These are phyloP conservation scores for Astragalus glycyphyllos DNA, from an alignment of 306 rosid species.

Conservation along the genomic window DNA sequence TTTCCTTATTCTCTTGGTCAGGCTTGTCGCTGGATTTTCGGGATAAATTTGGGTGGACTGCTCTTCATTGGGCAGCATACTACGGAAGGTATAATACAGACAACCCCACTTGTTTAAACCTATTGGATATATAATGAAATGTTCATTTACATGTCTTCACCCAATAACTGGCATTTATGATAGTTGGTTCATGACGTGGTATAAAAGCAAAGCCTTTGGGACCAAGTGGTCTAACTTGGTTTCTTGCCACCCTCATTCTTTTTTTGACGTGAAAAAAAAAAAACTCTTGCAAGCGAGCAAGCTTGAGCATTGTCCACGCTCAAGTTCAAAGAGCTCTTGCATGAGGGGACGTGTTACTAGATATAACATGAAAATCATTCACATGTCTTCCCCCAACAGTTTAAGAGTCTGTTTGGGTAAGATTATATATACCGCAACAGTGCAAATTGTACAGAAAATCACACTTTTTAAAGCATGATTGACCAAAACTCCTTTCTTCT, in stretches of 20 bases:
- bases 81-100: constrained; percentile 68
- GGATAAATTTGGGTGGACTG: constrained; percentile 95
- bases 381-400: not conserved
- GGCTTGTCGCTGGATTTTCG: constrained; percentile 91
- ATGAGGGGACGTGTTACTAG: not conserved
- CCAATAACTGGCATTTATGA: not conserved
- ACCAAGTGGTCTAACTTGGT: not conserved
- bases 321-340: not conserved
- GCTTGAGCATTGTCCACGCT: not conserved
- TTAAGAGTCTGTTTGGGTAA: too few species aligned
- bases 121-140: not conserved
- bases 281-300: not conserved
- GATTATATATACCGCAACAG: too few species aligned
- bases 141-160: not conserved
- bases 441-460: too few species aligned
- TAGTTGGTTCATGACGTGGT: constrained; percentile 2
- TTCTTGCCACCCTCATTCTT: not conserved
- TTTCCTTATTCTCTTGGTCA: constrained; percentile 73
- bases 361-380: not conserved
- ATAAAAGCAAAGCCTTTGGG: not conserved
- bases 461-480: too few species aligned
- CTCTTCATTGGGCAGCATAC: constrained; percentile 98
- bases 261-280: not conserved
- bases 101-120: constrained; percentile 21
- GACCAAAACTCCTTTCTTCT: too few species aligned